phyloP scores from a whole-genome alignment of 805 yeast species.

The Priceomyces carsonii region DNA sequence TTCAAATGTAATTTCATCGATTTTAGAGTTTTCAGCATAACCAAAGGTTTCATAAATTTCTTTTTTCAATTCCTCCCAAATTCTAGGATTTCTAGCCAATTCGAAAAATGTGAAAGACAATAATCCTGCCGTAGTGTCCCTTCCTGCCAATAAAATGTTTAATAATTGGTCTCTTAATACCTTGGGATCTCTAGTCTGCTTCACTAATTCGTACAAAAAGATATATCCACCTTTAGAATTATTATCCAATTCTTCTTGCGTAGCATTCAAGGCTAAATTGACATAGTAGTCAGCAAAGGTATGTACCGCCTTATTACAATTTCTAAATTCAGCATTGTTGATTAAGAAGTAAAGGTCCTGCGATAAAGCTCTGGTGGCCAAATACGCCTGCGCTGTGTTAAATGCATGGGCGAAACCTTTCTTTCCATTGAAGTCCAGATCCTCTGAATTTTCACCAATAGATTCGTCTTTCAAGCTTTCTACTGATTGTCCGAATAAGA shows the following conservation, averaged over 20 bases:
- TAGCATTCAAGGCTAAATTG: slow-evolving; percentile 32
- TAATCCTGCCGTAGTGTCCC: slow-evolving; percentile 56
- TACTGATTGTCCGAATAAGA: slow-evolving; percentile 41
- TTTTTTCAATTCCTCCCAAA: slow-evolving; percentile 37
- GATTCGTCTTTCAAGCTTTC: slow-evolving; percentile 27
- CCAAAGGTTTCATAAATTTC: slow-evolving; percentile 36
- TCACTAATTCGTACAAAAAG: slow-evolving; percentile 49
- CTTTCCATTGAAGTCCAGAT: slow-evolving; percentile 26
- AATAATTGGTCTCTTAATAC: slow-evolving; percentile 51
- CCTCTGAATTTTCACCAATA: slow-evolving; percentile 27
- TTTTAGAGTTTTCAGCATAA: slow-evolving; percentile 27
- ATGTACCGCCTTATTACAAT: slow-evolving; percentile 31
- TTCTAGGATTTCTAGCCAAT: slow-evolving; percentile 43
- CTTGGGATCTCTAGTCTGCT: slow-evolving; percentile 48
- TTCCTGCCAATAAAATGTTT: slow-evolving; percentile 53
- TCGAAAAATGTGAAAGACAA: slow-evolving; percentile 48
- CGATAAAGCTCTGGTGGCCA: slow-evolving; percentile 35
- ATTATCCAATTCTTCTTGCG: slow-evolving; percentile 30
- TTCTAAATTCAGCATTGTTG: slow-evolving; percentile 28
- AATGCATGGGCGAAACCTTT: slow-evolving; percentile 35
- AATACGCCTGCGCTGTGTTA: slow-evolving; percentile 31
- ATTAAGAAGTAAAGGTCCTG: slow-evolving; percentile 28
- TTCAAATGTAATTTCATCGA: slow-evolving; percentile 46
- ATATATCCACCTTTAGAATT: slow-evolving; percentile 40
- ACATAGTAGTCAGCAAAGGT: slow-evolving; percentile 42